These are phyloP conservation scores for Fusarium falciforme DNA, from an alignment of 2,329 filamentous ascomycete species.

Conservation along the genomic window DNA sequence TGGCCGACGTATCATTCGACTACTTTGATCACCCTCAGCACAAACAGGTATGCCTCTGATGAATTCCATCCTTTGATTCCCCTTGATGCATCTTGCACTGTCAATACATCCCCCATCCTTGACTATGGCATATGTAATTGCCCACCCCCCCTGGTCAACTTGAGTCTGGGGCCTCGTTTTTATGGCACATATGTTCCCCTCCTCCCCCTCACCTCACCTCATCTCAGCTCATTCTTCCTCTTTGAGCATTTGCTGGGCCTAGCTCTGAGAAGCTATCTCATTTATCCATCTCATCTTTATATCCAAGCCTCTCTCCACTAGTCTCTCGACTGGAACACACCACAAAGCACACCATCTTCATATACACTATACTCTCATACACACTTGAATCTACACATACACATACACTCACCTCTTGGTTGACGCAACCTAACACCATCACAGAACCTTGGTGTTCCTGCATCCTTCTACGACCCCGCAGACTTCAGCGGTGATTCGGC, in stretches of 20 bases:
- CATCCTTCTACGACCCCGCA: slow-evolving; percentile 44
- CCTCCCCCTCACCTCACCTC: slow-evolving; percentile 38
- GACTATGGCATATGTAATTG: slow-evolving; percentile 16
- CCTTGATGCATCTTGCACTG: neutral
- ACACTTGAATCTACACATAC: neutral
- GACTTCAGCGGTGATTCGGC: slow-evolving; percentile 45
- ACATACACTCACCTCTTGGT: slow-evolving; percentile 3
- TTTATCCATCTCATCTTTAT: slow-evolving; percentile 33
- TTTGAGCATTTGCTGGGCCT: slow-evolving; percentile 24
- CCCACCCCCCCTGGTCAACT: slow-evolving; percentile 33
- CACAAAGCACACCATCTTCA: slow-evolving; percentile 35
- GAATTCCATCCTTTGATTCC: neutral
- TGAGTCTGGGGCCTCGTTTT: slow-evolving; percentile 40
- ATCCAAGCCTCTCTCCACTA: slow-evolving; percentile 31
- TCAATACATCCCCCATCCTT: slow-evolving; percentile 17
- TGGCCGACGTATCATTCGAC: slow-evolving; percentile 45
- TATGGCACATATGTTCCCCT: slow-evolving; percentile 40
- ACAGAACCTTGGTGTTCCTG: slow-evolving; percentile 36
- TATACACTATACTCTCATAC: neutral
- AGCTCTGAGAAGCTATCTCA: slow-evolving; percentile 20
- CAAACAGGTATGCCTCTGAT: slow-evolving; percentile 41
- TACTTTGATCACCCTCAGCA: slow-evolving; percentile 44
- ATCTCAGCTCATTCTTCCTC: slow-evolving; percentile 36
- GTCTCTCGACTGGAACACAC: slow-evolving; percentile 15
- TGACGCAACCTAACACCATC: slow-evolving; percentile 32